Percentiles rank a stretch among this genome's conserved stretches.
Conservation (phyloP, 2,329 filamentous ascomycete species). For the Beauveria rudraprayagi region DNA sequence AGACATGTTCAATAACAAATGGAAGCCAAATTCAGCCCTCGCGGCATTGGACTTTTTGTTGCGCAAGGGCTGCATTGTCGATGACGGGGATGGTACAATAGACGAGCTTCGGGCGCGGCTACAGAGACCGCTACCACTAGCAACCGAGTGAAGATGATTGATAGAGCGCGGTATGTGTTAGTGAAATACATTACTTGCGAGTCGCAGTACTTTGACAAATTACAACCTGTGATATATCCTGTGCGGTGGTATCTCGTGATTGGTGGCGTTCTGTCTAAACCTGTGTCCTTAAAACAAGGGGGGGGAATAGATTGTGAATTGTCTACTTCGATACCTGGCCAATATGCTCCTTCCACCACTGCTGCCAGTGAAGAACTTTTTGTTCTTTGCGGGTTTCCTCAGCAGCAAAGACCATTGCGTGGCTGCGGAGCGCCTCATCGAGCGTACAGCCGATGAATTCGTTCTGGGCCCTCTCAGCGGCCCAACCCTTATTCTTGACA, state of each 20-base stretch:
- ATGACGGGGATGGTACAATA: constrained; percentile 16
- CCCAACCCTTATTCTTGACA: constrained; percentile 63
- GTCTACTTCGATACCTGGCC: constrained; percentile 14
- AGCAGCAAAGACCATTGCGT: constrained; percentile 88
- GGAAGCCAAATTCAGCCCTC: constrained; percentile 33
- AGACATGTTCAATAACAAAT: constrained; percentile 19
- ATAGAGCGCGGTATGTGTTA: neutral
- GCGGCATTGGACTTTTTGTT: constrained; percentile 31
- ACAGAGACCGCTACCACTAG: constrained; percentile 10
- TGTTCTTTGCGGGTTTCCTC: constrained; percentile 70
- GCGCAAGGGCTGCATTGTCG: constrained; percentile 21
- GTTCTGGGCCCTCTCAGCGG: constrained; percentile 62
- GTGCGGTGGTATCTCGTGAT: neutral
- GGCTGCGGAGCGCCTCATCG: constrained; percentile 81
- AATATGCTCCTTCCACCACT: constrained; percentile 58
- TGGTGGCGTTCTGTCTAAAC: neutral
- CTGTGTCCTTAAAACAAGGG: neutral
- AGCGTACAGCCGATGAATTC: constrained; percentile 72
- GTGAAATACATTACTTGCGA: neutral
- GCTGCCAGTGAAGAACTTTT: constrained; percentile 64
- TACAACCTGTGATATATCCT: neutral
- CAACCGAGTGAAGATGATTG: neutral
- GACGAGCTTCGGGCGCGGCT: neutral
- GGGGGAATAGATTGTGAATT: neutral
- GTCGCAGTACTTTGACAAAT: neutral